Base-by-base conservation (phyloP, 148 eudicot species). In the Persicaria tinctoria region DNA sequence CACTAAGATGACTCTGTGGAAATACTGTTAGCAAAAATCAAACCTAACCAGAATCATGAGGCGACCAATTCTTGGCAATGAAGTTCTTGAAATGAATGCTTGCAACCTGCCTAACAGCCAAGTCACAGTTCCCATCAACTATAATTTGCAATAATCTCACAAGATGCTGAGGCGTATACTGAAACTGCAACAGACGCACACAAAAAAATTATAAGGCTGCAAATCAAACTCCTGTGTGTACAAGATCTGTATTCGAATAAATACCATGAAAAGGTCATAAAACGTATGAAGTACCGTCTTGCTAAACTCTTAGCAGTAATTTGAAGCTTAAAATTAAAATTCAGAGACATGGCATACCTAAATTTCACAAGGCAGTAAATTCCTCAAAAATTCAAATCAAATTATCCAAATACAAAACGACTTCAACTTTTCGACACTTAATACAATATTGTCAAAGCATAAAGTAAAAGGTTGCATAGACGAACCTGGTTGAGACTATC, bases 21-120 rank as follows among this genome's bases (percentile, higher is more conserved):
- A 51, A 27, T 56, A 46, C 20, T 56, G 38, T n/a, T 54, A 53
- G 8, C n/a, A 2, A 74, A 60, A 38, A 57, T 14, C n/a, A 23
- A 46, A 46, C 62, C 84, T 76, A 82, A 96, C 99, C 88, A 10
- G 97, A 91, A 68, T 89, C 94, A 86, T 86, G 83, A 44, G 99
- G 99, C 0, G 86, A 84, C 99, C 99, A 96, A 79, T 96, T 90
- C 80, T 90, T 96, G 2, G 89, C 97, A 76, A 96, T 84, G 64
- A 90, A 92, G 81, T 96, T 96, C 83, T 96, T 96, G 76, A 96
- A 96, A 78, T 93, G 88, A 75, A 96, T 96, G 76, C 99, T 96
- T 27, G 93, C 97, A 76, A 84, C 99, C 82, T 96, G 99, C 70
- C 99, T 82, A 44, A 96, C 94, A 0, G 91, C 91, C 82, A 90